These are phyloP conservation scores for Pleurotus giganteus DNA, from an alignment of 768 basidiomycete species.

Conservation along the genomic window DNA sequence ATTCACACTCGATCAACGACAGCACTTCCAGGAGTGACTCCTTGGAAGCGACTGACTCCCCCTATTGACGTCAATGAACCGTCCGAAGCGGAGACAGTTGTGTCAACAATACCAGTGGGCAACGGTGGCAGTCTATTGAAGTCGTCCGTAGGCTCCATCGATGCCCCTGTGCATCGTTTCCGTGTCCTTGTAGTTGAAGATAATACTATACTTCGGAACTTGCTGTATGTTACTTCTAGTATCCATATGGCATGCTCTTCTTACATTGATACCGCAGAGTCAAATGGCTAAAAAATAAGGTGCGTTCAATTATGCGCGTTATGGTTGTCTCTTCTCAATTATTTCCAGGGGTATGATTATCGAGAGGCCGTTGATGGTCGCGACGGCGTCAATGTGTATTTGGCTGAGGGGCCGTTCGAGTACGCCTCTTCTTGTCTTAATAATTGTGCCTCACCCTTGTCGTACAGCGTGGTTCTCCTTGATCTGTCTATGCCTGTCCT, in stretches of 20 bases:
- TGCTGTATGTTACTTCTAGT: conserved; percentile 48
- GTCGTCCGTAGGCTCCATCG: conserved; percentile 56
- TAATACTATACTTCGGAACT: conserved; percentile 77
- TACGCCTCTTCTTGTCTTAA: conserved; percentile 35
- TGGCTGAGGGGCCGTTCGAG: conserved; percentile 81
- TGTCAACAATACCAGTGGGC: conserved; percentile 52
- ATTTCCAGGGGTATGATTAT: conserved; percentile 62
- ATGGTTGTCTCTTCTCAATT: conserved; percentile 17
- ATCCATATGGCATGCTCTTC: conserved; percentile 13
- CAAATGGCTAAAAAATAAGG: conserved; percentile 70
- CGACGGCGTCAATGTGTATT: conserved; percentile 78
- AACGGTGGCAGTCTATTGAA: conserved; percentile 67
- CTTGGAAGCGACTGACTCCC: conserved; percentile 33
- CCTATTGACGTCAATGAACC: conserved; percentile 34
- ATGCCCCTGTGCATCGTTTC: conserved; percentile 40
- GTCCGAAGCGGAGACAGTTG: conserved; percentile 11
- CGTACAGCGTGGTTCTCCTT: conserved; percentile 71
- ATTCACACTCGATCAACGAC: conserved; percentile 56
- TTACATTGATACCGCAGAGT: conserved; percentile 26
- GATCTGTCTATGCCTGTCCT: conserved; percentile 95
- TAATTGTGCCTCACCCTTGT: conserved; percentile 6
- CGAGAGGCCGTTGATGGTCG: conserved; percentile 82
- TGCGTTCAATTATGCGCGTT: conserved; percentile 12
- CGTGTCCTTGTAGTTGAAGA: conserved; percentile 89
- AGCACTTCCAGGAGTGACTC: conserved; percentile 33